These are phyloP conservation scores for Acacia acuminata DNA, from an alignment of 306 rosid genomes.

Conservation along the genomic window DNA sequence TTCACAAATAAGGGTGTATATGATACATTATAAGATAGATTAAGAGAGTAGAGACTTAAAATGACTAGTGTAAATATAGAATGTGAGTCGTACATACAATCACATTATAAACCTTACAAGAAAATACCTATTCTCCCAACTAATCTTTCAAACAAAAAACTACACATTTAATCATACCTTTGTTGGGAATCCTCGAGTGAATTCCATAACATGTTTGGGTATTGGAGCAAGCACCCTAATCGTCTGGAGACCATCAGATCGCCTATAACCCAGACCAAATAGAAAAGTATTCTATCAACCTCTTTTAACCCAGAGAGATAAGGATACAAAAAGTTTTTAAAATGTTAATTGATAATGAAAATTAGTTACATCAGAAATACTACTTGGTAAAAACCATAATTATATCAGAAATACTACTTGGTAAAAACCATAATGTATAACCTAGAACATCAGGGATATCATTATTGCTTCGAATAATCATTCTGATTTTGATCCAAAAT, in stretches of 20 bases:
- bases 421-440: slow-evolving; percentile 12
- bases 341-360: slow-evolving; percentile 16
- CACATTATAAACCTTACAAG: neutral
- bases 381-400: slow-evolving; percentile 1
- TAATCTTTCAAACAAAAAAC: slow-evolving; percentile 13
- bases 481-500: slow-evolving; percentile 14
- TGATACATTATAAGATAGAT: neutral
- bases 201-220: slow-evolving; percentile 69
- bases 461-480: neutral
- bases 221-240: slow-evolving; percentile 89
- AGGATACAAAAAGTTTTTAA: neutral
- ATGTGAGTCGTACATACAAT: neutral
- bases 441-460: slow-evolving; percentile 22
- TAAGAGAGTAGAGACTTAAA: neutral
- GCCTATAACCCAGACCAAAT: slow-evolving; percentile 53
- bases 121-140: slow-evolving; percentile 25
- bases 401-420: neutral
- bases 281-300: slow-evolving; percentile 22
- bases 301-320: slow-evolving; percentile 11
- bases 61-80: neutral
- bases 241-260: slow-evolving; percentile 87
- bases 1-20: neutral
- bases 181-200: slow-evolving; percentile 88
- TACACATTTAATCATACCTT: slow-evolving; percentile 50
- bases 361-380: neutral